Percentiles rank a stretch among this genome's conserved stretches.
phyloP scores from a whole-genome alignment of 345 rosid genomes.

The Melastoma malabathricum region DNA sequence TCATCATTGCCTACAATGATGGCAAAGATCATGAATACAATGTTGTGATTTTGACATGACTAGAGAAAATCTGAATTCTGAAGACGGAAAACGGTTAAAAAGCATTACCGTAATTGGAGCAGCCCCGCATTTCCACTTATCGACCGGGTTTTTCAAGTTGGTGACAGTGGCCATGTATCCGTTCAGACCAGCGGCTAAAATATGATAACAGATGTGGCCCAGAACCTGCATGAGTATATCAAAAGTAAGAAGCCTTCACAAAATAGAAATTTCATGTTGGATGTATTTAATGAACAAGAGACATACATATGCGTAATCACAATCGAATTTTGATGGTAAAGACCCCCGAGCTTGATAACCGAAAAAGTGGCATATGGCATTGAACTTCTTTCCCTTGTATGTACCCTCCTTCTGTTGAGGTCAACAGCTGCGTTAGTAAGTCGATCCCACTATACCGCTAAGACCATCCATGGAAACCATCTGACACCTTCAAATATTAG shows the following conservation, averaged over 20 bases:
- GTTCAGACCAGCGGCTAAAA: conserved; percentile 84
- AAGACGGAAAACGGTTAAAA: conserved; percentile 3
- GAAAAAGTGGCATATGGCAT: conserved; percentile 96
- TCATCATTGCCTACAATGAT: conserved; percentile 79
- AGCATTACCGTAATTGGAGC: conserved; percentile 83
- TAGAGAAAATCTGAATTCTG: no score
- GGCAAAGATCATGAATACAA: neutral
- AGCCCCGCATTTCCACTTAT: conserved; percentile 96
- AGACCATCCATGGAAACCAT: no score
- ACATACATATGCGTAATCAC: conserved; percentile 95
- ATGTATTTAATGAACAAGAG: neutral
- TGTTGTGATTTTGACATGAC: no score
- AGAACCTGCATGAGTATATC: conserved; percentile 44
- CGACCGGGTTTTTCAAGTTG: conserved; percentile 73
- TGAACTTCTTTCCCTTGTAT: conserved; percentile 89
- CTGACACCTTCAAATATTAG: neutral
- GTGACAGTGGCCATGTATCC: conserved; percentile 93
- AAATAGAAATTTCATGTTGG: neutral
- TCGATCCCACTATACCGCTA: no score
- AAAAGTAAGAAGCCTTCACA: no score
- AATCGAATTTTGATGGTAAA: conserved; percentile 90
- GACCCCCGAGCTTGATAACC: conserved; percentile 99
- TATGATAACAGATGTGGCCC: conserved; percentile 86
- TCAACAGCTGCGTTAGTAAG: neutral
- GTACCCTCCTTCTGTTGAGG: conserved; percentile 71